These are phyloP conservation scores for Aspergillus sp. DNA, from an alignment of 2,329 filamentous ascomycete genomes.

Conservation along the genomic window DNA sequence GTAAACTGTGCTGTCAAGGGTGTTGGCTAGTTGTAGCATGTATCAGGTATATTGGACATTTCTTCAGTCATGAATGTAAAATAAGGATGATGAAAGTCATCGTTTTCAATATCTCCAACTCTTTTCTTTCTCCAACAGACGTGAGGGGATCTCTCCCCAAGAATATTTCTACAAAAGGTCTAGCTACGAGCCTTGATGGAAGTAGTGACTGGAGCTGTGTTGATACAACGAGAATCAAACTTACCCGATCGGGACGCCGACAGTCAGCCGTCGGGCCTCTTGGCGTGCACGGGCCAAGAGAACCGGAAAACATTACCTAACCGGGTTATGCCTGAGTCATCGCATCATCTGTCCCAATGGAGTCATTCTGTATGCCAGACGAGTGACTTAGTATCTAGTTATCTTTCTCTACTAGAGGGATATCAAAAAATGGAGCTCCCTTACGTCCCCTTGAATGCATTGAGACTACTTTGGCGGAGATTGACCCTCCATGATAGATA, in stretches of 20 bases:
- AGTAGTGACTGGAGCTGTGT: not conserved
- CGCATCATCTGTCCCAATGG: slow-evolving; percentile 1
- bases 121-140: no score
- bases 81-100: no score
- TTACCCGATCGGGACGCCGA: not conserved
- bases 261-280: not conserved
- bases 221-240: not conserved
- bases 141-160: no score
- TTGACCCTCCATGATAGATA: no score
- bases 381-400: not conserved
- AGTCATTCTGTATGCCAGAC: not conserved
- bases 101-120: no score
- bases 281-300: slow-evolving; percentile 14
- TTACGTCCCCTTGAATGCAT: no score
- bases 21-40: not conserved
- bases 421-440: not conserved
- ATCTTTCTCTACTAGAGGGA: not conserved
- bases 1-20: not conserved
- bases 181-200: not conserved
- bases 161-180: not conserved
- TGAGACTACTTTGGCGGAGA: no score
- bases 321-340: slow-evolving; percentile 6
- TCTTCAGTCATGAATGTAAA: no score
- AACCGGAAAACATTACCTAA: slow-evolving; percentile 24
- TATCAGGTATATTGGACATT: no score